Conservation (phyloP, 1,284 basidiomycete species). For the Lignosus rhinocerotis region DNA sequence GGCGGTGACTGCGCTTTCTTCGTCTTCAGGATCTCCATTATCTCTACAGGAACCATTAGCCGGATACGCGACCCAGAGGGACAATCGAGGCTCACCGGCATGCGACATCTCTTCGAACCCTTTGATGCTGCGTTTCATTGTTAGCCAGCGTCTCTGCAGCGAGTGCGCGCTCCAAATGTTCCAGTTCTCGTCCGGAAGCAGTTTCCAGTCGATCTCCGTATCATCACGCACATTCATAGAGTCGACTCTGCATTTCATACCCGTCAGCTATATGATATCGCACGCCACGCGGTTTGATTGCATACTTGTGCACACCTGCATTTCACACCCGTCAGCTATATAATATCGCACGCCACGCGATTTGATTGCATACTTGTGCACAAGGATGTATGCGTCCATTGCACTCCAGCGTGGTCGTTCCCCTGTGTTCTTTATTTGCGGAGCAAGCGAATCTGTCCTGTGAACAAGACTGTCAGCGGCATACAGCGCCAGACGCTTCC, state of each 20-base stretch:
- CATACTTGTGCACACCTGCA: conserved; percentile 77
- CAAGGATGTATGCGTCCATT: conserved; percentile 73
- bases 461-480: background rate
- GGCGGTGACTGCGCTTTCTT: conserved; percentile 64
- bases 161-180: conserved; percentile 81
- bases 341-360: background rate
- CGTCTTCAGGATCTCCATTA: conserved; percentile 73
- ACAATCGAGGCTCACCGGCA: conserved; percentile 48
- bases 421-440: conserved; percentile 69
- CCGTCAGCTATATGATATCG: background rate
- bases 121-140: conserved; percentile 73
- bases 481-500: background rate
- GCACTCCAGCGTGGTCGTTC: conserved; percentile 70
- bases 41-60: conserved; percentile 47
- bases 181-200: conserved; percentile 69
- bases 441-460: conserved; percentile 76
- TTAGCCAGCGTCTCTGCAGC: conserved; percentile 74
- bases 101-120: conserved; percentile 78
- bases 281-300: conserved; percentile 8
- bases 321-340: conserved; percentile 1
- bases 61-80: background rate
- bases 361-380: conserved; percentile 65
- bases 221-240: conserved; percentile 74
- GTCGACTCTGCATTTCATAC: conserved; percentile 52
- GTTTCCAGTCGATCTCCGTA: conserved; percentile 84